Conservation (phyloP, 2,329 filamentous ascomycete genomes). For the Aureobasidium sp. region DNA sequence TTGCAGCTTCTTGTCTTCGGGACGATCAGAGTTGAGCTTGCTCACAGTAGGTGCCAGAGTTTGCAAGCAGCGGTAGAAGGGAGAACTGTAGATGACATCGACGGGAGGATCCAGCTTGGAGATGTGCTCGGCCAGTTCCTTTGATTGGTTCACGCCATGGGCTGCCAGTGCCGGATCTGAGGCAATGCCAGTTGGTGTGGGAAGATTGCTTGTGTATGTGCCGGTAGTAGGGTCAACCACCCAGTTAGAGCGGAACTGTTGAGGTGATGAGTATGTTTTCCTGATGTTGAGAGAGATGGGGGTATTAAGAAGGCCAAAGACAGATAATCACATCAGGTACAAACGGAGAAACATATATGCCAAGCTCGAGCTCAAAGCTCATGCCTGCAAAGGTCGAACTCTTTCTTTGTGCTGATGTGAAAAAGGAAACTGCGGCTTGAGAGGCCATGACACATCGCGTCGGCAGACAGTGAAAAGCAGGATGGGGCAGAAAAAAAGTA, state of each 20-base stretch:
- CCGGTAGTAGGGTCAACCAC: conserved; percentile 75
- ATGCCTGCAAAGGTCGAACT: not conserved
- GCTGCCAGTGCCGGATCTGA: conserved; percentile 82
- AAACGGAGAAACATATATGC: not conserved
- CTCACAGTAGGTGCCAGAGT: conserved; percentile 66
- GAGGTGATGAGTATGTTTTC: conserved; percentile 1
- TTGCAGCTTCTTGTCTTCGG: conserved; percentile 25
- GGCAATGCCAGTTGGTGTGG: conserved; percentile 78
- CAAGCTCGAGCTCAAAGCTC: not conserved
- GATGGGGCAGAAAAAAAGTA: conserved; percentile 19
- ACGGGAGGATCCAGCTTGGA: conserved; percentile 57
- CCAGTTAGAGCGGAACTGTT: conserved; percentile 85
- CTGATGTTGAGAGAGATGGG: not conserved
- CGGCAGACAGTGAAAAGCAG: conserved; percentile 16
- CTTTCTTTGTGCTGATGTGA: not conserved
- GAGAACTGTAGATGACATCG: conserved; percentile 72
- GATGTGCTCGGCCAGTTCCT: conserved; percentile 65
- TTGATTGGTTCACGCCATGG: conserved; percentile 77
- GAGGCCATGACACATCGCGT: not conserved
- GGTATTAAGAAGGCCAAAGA: not conserved
- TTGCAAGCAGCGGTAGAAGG: conserved; percentile 82
- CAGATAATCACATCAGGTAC: not conserved
- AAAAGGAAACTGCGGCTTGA: not conserved
- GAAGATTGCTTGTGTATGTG: conserved; percentile 64
- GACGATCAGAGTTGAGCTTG: conserved; percentile 33